Conservation (phyloP, 2,329 filamentous ascomycete species). For the Xylaria sp. region DNA sequence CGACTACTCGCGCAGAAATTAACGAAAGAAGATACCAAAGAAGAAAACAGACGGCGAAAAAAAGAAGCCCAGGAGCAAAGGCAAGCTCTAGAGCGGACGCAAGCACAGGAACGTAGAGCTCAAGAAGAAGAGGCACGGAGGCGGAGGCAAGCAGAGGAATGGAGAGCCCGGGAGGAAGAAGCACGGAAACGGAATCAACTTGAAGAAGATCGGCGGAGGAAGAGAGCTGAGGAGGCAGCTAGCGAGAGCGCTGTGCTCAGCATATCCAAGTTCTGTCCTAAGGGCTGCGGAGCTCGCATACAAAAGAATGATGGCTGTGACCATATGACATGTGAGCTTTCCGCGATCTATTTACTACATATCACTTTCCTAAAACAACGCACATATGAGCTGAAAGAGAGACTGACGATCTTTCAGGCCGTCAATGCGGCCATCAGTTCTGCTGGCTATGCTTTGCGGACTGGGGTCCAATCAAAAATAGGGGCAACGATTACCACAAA, state of each 20-base stretch:
- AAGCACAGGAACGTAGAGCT: conserved; percentile 18
- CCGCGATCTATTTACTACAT: conserved; percentile 4
- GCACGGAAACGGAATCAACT: conserved; percentile 14
- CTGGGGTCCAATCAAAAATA: conserved; percentile 10
- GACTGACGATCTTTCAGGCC: conserved; percentile 5
- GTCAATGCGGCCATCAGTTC: conserved; percentile 10
- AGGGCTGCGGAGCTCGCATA: conserved; percentile 11
- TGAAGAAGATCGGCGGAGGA: conserved; percentile 16
- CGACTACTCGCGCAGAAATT: conserved; percentile 20
- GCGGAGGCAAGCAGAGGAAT: conserved; percentile 2
- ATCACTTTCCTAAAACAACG: not conserved
- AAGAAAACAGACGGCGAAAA: conserved; percentile 7
- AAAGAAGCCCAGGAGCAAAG: not conserved
- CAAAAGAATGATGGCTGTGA: conserved; percentile 15
- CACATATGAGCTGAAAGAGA: not conserved
- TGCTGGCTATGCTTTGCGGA: conserved; percentile 16
- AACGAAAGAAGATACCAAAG: conserved; percentile 17
- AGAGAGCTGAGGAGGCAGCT: conserved; percentile 13
- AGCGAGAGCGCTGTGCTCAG: conserved; percentile 5
- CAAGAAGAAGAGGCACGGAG: conserved; percentile 17
- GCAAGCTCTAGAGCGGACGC: not conserved
- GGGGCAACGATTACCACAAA: conserved; percentile 8
- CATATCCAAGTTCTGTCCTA: conserved; percentile 14
- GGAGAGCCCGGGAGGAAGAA: conserved; percentile 21
- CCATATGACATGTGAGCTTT: conserved; percentile 16